Percentiles rank a stretch among this genome's conserved stretches.
Evolutionary conservation across 2,329 filamentous ascomycete genomes (phyloP).

Genomic region (Exophiala oligosperma): DNA sequence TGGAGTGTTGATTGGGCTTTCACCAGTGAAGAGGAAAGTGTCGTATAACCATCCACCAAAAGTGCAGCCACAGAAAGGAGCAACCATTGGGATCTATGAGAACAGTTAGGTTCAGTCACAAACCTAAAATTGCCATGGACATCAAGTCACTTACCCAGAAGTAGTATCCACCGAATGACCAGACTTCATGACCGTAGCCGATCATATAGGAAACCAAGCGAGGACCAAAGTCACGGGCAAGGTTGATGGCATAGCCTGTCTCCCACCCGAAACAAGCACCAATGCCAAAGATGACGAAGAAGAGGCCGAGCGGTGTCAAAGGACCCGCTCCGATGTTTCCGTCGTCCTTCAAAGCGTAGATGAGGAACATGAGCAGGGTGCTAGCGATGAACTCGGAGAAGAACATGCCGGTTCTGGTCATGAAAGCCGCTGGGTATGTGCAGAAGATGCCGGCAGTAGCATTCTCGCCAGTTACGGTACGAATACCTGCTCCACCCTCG

Average conservation of each 20-base stretch:
- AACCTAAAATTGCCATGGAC: no score
- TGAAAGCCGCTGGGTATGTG: constrained; percentile 64
- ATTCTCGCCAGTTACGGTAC: constrained; percentile 61
- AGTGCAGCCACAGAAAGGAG: constrained; percentile 64
- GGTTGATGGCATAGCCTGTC: constrained; percentile 74
- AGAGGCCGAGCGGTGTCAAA: constrained; percentile 61
- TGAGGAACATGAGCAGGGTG: constrained; percentile 68
- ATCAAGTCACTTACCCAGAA: constrained; percentile 59
- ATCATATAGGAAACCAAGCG: constrained; percentile 65
- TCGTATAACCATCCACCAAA: constrained; percentile 70
- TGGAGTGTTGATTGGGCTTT: constrained; percentile 66
- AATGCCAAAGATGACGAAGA: constrained; percentile 73
- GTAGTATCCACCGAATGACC: constrained; percentile 67
- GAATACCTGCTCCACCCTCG: constrained; percentile 58
- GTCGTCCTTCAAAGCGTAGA: constrained; percentile 64
- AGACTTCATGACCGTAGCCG: constrained; percentile 68
- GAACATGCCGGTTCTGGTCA: constrained; percentile 67
- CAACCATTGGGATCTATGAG: constrained; percentile 66
- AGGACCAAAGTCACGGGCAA: constrained; percentile 71
- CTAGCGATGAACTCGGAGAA: constrained; percentile 71
- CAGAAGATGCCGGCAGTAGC: constrained; percentile 71
- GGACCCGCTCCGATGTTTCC: constrained; percentile 54
- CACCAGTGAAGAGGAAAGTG: constrained; percentile 66
- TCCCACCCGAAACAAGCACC: constrained; percentile 74
- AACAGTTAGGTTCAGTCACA: constrained; percentile 10